phyloP scores from a whole-genome alignment of 495 filamentous ascomycete species.

The Articulospora tetracladia region DNA sequence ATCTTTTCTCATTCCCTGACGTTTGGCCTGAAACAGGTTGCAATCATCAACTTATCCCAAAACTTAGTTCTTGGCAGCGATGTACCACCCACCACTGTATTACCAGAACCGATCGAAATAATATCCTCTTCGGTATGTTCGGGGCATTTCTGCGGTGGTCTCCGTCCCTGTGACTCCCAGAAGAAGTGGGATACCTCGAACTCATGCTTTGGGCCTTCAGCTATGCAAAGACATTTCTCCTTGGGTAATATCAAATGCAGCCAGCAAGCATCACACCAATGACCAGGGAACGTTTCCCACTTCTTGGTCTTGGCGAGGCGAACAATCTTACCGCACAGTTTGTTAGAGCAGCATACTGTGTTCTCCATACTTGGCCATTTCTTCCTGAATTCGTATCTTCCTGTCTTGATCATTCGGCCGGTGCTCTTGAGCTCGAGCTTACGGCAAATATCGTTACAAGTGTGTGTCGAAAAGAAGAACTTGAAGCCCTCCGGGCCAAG shows the following conservation, averaged over 20 bases:
- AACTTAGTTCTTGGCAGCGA: neutral
- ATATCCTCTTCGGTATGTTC: conserved; percentile 8
- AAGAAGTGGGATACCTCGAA: conserved; percentile 11
- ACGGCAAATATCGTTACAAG: conserved; percentile 35
- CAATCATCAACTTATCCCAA: neutral
- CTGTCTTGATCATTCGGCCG: conserved; percentile 21
- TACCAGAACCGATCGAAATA: neutral
- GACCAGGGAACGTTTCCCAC: conserved; percentile 21
- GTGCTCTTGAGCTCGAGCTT: conserved; percentile 33
- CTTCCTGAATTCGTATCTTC: conserved; percentile 24
- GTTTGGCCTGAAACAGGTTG: neutral
- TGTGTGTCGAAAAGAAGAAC: conserved; percentile 34
- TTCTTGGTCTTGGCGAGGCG: conserved; percentile 7
- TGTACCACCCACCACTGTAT: neutral
- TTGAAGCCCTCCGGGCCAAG: conserved; percentile 31
- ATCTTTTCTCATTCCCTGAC: neutral
- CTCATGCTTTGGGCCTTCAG: conserved; percentile 2
- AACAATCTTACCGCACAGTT: conserved; percentile 32
- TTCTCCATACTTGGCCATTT: conserved; percentile 21
- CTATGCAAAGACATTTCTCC: conserved; percentile 14
- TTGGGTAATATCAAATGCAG: conserved; percentile 26
- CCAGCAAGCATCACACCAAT: conserved; percentile 31
- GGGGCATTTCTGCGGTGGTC: conserved; percentile 4
- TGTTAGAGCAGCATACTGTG: conserved; percentile 36
- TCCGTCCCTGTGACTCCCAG: conserved; percentile 8